Percentiles rank a stretch among this genome's conserved stretches.
These are phyloP conservation scores for Veloboletus limbatus DNA, from an alignment of 1,284 basidiomycete species.

Conservation along the genomic window DNA sequence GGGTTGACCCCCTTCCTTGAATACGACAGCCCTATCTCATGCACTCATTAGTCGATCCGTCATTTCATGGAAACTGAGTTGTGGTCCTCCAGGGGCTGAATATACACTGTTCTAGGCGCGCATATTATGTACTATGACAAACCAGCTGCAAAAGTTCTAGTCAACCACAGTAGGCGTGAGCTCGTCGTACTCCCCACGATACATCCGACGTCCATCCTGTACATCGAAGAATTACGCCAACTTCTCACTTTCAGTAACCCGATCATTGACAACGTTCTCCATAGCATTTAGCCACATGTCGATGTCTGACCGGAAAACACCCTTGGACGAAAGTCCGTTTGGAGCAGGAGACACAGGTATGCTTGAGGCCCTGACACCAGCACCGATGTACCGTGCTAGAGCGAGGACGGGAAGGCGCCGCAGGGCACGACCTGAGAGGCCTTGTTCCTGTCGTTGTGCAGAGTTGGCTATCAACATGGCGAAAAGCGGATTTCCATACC, in stretches of 20 bases:
- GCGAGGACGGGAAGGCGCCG: slow-evolving; percentile 90
- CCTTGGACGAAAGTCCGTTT: slow-evolving; percentile 8
- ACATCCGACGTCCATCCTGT: not conserved
- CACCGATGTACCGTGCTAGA: slow-evolving; percentile 76
- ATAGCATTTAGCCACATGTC: slow-evolving; percentile 76
- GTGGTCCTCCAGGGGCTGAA: not conserved
- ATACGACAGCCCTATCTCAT: slow-evolving; percentile 1
- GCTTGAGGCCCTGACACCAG: slow-evolving; percentile 33
- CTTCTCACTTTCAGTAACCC: slow-evolving; percentile 49
- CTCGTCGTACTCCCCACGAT: not conserved
- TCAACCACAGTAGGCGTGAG: not conserved
- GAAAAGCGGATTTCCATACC: slow-evolving; percentile 40
- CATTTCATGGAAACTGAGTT: slow-evolving; percentile 20
- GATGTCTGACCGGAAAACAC: slow-evolving; percentile 42
- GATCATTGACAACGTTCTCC: slow-evolving; percentile 64
- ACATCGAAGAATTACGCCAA: slow-evolving; percentile 15
- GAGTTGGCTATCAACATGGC: not conserved
- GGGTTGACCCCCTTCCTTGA: slow-evolving; percentile 10
- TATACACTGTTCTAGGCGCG: slow-evolving; percentile 5
- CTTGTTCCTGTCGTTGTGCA: slow-evolving; percentile 45
- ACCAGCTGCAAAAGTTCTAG: not conserved
- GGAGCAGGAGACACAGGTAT: slow-evolving; percentile 10
- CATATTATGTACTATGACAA: slow-evolving; percentile 1
- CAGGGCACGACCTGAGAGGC: slow-evolving; percentile 88
- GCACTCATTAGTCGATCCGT: slow-evolving; percentile 24